phyloP scores from a whole-genome alignment of 2,329 filamentous ascomycete genomes.

The Colletotrichum euphorbiae region DNA sequence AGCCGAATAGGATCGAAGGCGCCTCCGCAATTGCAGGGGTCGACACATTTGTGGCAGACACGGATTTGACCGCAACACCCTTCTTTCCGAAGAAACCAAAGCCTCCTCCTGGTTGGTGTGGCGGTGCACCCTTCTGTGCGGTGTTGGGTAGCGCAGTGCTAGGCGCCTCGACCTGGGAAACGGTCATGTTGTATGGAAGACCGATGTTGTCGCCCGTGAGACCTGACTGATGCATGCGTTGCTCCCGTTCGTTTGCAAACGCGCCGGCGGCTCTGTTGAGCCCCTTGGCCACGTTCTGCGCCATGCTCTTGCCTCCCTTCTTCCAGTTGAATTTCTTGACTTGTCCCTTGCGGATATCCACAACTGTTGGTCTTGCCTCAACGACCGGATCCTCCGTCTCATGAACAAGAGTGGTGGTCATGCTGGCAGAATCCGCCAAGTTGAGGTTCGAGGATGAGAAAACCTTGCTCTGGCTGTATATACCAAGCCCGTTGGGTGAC shows the following conservation, averaged over 20 bases:
- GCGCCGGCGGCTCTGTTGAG: conserved; percentile 91
- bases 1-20: conserved; percentile 80
- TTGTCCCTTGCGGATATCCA: conserved; percentile 94
- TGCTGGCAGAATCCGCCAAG: conserved; percentile 61
- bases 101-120: conserved; percentile 49
- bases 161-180: conserved; percentile 61
- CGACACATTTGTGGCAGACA: conserved; percentile 56
- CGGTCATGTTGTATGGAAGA: conserved; percentile 77
- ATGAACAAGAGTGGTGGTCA: conserved; percentile 69
- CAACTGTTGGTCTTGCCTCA: conserved; percentile 87
- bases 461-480: conserved; percentile 66
- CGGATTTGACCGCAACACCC: conserved; percentile 61
- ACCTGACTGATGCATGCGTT: conserved; percentile 64
- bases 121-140: conserved; percentile 26
- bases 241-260: conserved; percentile 67
- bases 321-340: conserved; percentile 99
- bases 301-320: conserved; percentile 92
- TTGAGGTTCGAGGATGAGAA: conserved; percentile 63
- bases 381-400: conserved; percentile 75
- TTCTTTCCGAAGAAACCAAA: conserved; percentile 78
- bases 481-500: conserved; percentile 66
- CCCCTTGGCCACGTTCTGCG: conserved; percentile 93
- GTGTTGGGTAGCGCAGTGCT: conserved; percentile 6
- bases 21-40: conserved; percentile 60
- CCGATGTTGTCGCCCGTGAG: conserved; percentile 74